Percentiles rank a stretch among this genome's conserved stretches.
phyloP scores from a whole-genome alignment of 768 basidiomycete genomes.

The Xerocomellus chrysenteron region DNA sequence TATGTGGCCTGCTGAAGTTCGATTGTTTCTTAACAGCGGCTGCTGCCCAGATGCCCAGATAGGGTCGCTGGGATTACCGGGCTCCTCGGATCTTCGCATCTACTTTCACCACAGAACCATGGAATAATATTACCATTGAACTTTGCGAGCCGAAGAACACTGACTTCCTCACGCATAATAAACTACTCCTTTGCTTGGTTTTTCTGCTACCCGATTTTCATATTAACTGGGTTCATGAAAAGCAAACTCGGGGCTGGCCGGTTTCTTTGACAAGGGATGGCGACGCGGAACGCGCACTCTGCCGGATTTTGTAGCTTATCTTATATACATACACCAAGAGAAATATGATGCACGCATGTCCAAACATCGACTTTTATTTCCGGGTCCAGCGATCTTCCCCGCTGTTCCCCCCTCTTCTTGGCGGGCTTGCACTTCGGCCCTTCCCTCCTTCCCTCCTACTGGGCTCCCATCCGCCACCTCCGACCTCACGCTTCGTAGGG shows the following conservation, averaged over 20 bases:
- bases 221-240: background rate
- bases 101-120: background rate
- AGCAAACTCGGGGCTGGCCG: background rate
- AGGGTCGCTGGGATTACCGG: background rate
- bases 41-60: background rate
- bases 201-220: background rate
- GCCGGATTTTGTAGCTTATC: background rate
- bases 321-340: background rate
- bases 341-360: background rate
- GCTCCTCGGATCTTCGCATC: background rate
- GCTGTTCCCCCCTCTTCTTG: slow-evolving; percentile 54
- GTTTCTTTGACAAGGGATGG: too few species aligned
- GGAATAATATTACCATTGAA: background rate
- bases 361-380: slow-evolving; percentile 36
- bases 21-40: background rate
- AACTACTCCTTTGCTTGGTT: background rate
- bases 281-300: background rate
- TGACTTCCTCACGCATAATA: background rate
- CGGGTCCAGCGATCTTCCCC: slow-evolving; percentile 82
- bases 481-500: slow-evolving; percentile 59
- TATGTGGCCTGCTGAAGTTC: background rate
- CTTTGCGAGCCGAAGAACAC: background rate
- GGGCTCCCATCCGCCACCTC: slow-evolving; percentile 86
- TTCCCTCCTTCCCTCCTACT: slow-evolving; percentile 61
- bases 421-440: slow-evolving; percentile 74